Conservation (phyloP, 2,329 filamentous ascomycete species). For the Chrysoporthe austroafricana region DNA sequence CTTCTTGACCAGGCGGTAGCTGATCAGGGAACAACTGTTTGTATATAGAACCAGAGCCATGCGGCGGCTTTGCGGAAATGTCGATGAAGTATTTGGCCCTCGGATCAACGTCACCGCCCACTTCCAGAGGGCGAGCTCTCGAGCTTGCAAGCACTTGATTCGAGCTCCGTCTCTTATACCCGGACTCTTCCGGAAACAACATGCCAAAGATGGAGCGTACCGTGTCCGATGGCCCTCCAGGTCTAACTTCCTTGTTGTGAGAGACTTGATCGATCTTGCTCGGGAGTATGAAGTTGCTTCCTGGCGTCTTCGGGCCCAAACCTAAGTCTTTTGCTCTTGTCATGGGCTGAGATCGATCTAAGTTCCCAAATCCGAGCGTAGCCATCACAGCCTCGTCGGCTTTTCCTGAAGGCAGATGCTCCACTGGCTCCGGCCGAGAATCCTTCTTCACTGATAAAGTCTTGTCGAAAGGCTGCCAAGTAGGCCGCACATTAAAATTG, state of each 20-base stretch:
- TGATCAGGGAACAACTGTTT: slow-evolving; percentile 26
- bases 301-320: background rate
- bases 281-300: background rate
- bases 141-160: background rate
- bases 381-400: too few relatives aligned
- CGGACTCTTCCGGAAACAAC: slow-evolving; percentile 17
- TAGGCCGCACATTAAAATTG: slow-evolving; percentile 2
- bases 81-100: slow-evolving; percentile 2
- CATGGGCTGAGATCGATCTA: background rate
- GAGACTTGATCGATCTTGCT: background rate
- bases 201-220: slow-evolving; percentile 20
- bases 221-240: background rate
- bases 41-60: background rate
- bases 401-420: background rate
- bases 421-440: background rate
- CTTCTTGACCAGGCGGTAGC: background rate
- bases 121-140: background rate
- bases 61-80: background rate
- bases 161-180: background rate
- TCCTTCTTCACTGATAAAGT: background rate
- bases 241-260: too few relatives aligned
- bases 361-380: too few relatives aligned
- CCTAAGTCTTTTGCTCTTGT: background rate
- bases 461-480: slow-evolving; percentile 2
- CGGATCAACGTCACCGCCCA: background rate